These are phyloP conservation scores for Amanita rimosa DNA, from an alignment of 768 basidiomycete genomes.

Conservation along the genomic window DNA sequence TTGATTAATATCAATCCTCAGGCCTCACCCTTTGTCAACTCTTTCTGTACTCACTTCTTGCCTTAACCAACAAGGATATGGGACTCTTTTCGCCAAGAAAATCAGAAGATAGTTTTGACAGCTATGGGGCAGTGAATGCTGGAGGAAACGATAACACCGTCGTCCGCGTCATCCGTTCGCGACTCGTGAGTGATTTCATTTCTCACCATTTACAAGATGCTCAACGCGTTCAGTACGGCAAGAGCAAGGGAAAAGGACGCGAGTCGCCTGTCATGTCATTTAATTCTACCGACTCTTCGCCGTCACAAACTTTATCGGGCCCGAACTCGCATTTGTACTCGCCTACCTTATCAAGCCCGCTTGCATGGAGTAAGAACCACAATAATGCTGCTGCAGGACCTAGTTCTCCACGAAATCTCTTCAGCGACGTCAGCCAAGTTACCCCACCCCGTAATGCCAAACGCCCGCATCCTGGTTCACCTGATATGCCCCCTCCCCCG, in stretches of 20 bases:
- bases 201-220: background rate
- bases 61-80: slow-evolving; percentile 21
- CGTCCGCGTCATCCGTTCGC: slow-evolving; percentile 46
- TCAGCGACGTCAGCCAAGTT: slow-evolving; percentile 9
- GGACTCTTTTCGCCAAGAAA: slow-evolving; percentile 43
- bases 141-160: slow-evolving; percentile 31
- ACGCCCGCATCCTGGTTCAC: slow-evolving; percentile 4
- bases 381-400: slow-evolving; percentile 12
- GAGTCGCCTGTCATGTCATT: slow-evolving; percentile 23
- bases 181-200: slow-evolving; percentile 29
- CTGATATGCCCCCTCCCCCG: slow-evolving; percentile 5
- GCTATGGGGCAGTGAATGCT: slow-evolving; percentile 15
- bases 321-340: slow-evolving; percentile 15
- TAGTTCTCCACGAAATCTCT: slow-evolving; percentile 14
- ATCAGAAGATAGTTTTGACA: slow-evolving; percentile 27
- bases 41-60: background rate
- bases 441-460: slow-evolving; percentile 13
- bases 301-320: slow-evolving; percentile 26
- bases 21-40: background rate
- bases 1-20: background rate
- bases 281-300: slow-evolving; percentile 19
- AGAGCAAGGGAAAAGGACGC: slow-evolving; percentile 45
- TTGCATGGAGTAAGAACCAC: slow-evolving; percentile 11
- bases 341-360: slow-evolving; percentile 15
- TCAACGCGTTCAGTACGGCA: slow-evolving; percentile 32